Base-by-base conservation (phyloP, 1,139 yeast genomes). In the Pichia sp. region DNA sequence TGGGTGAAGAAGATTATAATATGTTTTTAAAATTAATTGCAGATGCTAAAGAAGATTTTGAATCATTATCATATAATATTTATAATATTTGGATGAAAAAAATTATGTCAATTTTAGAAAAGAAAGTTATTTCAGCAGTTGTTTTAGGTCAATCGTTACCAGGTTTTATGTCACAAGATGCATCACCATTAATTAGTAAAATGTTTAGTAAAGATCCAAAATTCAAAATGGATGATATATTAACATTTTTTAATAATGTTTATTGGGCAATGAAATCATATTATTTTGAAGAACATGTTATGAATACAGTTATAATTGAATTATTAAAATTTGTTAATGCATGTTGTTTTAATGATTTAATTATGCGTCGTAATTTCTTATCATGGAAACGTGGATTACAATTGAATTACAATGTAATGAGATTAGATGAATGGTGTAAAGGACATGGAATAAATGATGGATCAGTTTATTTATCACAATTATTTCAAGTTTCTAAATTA, bases 371-470 rank as follows among this genome's bases (percentile, higher is more conserved):
- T 64, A 85, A 84, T 67, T 94, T 90, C 67, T 72, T 92, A 61
- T 84, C 96, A 12, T 94, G 98, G 98, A 92, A 92, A 71, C 82
- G 98, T 62, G 98, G 98, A 45, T 74, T 94, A 55, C 98, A 94
- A 68, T 80, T 94, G 67, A 92, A 90, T 64, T 94, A 94, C 69
- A 94, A 94, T 64, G 94, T 90, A 45, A 92, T 98, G 6, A 78
- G 98, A 60, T 75, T 94, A 57, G 97, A 90, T 65, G 99, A 94
- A 69, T 94, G 98, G 98, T 92, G 98, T 67, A 92, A 89, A 68
- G 81, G 92, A 5, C 97, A 92, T 64, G 95, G 86, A 49, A 79
- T 94, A 55, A 84, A 87, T 45, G 96, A 90, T 61, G 96, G 95
- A 5, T 78, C 92, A n/a, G 78, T 83, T 35, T 82, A 89, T 59